Conservation (phyloP, 179 eudicot species). For the Beta lomatogona region DNA sequence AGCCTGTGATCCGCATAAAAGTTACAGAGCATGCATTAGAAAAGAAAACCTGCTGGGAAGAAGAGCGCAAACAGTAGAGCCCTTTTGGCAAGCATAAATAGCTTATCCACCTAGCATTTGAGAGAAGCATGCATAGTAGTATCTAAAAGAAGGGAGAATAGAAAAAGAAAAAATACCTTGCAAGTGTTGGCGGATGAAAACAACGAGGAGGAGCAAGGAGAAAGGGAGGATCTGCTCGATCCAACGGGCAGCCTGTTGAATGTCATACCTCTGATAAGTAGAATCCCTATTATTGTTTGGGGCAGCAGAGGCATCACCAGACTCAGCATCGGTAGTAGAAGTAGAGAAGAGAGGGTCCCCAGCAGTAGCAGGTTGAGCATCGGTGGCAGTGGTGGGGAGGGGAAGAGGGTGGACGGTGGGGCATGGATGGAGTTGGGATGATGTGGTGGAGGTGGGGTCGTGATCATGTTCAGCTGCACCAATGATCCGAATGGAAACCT, state of each 20-base stretch:
- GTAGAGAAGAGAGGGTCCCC: slow-evolving; percentile 33
- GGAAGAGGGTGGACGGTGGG: slow-evolving; percentile 35
- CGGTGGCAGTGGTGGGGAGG: too few relatives aligned
- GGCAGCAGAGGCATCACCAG: slow-evolving; percentile 44
- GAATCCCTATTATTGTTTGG: slow-evolving; percentile 51
- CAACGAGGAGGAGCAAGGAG: slow-evolving; percentile 78
- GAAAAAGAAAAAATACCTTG: slow-evolving; percentile 51
- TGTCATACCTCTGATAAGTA: slow-evolving; percentile 81
- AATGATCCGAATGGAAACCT: slow-evolving; percentile 81
- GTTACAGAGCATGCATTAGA: slow-evolving; percentile 3
- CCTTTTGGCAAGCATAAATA: not conserved
- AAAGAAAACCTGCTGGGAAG: not conserved
- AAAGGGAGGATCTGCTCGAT: slow-evolving; percentile 91
- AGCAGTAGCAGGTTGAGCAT: not conserved
- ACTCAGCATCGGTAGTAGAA: slow-evolving; percentile 43
- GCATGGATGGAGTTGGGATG: slow-evolving; percentile 19
- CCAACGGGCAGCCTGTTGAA: slow-evolving; percentile 93
- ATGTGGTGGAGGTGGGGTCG: slow-evolving; percentile 28
- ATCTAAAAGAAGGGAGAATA: too few relatives aligned
- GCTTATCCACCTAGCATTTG: not conserved
- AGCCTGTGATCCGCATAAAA: slow-evolving; percentile 54
- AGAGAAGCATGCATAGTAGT: not conserved
- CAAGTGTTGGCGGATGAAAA: slow-evolving; percentile 92
- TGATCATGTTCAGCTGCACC: slow-evolving; percentile 56
- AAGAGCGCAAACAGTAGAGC: not conserved